Percentiles rank a stretch among this genome's conserved stretches.
Evolutionary conservation across 208 protist genomes (phyloP).

Genomic region (Acanthamoeba castellanii): DNA sequence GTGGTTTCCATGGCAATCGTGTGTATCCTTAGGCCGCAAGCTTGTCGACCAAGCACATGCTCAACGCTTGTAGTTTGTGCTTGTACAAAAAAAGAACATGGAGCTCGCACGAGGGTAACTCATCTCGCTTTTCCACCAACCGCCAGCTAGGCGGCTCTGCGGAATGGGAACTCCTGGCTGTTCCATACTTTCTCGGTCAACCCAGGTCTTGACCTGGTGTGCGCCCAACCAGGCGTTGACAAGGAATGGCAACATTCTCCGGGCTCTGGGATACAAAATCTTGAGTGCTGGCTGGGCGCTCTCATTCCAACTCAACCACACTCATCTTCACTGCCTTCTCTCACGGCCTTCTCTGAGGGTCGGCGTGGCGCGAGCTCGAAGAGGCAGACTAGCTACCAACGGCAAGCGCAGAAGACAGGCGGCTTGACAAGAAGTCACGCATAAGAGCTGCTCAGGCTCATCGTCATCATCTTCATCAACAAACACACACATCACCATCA

Average conservation of each 20-base stretch:
- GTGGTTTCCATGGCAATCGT: too few relatives aligned
- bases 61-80: too few relatives aligned
- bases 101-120: too few relatives aligned
- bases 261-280: not conserved
- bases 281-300: not conserved
- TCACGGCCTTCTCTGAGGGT: not conserved
- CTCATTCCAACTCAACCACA: slow-evolving; percentile 3
- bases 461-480: not conserved
- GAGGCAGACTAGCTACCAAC: not conserved
- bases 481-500: not conserved
- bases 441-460: not conserved
- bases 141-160: too few relatives aligned
- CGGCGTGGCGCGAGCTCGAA: not conserved
- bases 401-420: not conserved
- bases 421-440: not conserved
- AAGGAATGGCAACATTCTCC: not conserved
- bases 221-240: too few relatives aligned
- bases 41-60: too few relatives aligned
- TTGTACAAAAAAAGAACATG: too few relatives aligned
- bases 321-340: slow-evolving; percentile 12
- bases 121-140: too few relatives aligned
- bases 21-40: too few relatives aligned
- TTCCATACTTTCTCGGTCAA: too few relatives aligned
- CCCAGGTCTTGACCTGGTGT: too few relatives aligned
- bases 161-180: too few relatives aligned